Evolutionary conservation across 2,329 filamentous ascomycete species (phyloP).

Genomic region (Tolypocladium capitatum): DNA sequence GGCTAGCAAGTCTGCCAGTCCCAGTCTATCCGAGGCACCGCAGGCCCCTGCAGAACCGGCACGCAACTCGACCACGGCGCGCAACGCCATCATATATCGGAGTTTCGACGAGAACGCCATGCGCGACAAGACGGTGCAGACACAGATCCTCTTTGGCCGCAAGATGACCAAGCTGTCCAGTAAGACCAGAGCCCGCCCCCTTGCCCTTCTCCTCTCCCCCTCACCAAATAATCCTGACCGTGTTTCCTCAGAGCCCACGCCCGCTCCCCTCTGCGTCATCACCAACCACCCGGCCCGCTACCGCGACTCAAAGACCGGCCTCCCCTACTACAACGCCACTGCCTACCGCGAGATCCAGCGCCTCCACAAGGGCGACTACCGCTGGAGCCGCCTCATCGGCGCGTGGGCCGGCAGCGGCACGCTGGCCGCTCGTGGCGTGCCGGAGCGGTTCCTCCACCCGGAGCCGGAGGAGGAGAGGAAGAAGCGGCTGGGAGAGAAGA

Average conservation of each 20-base stretch:
- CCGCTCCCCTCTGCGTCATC: slow-evolving; percentile 58
- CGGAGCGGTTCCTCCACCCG: slow-evolving; percentile 53
- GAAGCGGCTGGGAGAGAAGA: slow-evolving; percentile 8
- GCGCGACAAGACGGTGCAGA: slow-evolving; percentile 43
- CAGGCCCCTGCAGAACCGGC: slow-evolving; percentile 6
- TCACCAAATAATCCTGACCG: slow-evolving; percentile 1
- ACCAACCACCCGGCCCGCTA: slow-evolving; percentile 73
- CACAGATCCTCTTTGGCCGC: slow-evolving; percentile 43
- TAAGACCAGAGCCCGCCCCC: slow-evolving; percentile 23
- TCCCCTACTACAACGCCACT: slow-evolving; percentile 66
- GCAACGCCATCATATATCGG: slow-evolving; percentile 45
- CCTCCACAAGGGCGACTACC: slow-evolving; percentile 58
- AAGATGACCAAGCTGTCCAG: slow-evolving; percentile 45
- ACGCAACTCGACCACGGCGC: slow-evolving; percentile 29
- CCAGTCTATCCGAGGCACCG: slow-evolving; percentile 6
- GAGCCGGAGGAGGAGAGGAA: slow-evolving; percentile 12
- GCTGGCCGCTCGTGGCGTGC: slow-evolving; percentile 62
- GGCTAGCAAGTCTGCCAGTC: slow-evolving; percentile 4
- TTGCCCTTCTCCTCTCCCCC: not conserved
- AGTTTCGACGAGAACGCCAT: slow-evolving; percentile 45
- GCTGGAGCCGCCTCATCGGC: slow-evolving; percentile 70
- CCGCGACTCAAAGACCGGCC: slow-evolving; percentile 69
- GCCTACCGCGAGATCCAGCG: slow-evolving; percentile 75
- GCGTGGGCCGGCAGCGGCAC: slow-evolving; percentile 64
- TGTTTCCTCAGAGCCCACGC: slow-evolving; percentile 30